Base-by-base conservation (phyloP, 1,284 basidiomycete genomes). In the Trametes pubescens region DNA sequence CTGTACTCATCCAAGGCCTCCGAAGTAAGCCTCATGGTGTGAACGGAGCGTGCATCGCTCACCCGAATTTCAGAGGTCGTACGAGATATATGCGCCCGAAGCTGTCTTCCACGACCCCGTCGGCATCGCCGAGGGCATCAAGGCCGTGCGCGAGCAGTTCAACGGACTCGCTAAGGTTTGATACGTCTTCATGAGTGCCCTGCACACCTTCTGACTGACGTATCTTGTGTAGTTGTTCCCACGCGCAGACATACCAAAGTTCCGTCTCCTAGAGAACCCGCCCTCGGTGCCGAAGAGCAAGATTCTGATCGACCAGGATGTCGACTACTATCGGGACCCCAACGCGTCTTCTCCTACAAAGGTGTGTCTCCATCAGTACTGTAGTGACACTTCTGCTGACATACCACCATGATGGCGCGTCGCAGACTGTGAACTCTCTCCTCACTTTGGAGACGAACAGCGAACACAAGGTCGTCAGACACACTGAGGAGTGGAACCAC, bases 401-500 rank as follows among this genome's bases (percentile, higher is more conserved):
- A n/a, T 14, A 2, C 47, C 5, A 21, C n/a, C n/a, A n/a, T n/a
- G n/a, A n/a, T 13, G 2, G 29, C 4, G 3, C 8, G 38, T 26
- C 38, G 18, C 49, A 82, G 78, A 79, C 77, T 0, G 69, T 84
- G 34, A 84, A 84, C 61, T 83, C 82, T 6, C 74, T 84, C 14
- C 71, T 86, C 44, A 83, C 81, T 0, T 64, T 84, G 57, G 76
- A 80, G 64, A 76, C 81, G 11, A 75, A 84, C 63, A 76, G 76
- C 1, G 62, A 72, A 1, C 73, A 81, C 60, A 74, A 80, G 59
- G 72, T 84, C 29, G 75, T 74, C 22, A 74, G 72, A 24, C 84
- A 84, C 64, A 79, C 76, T 6, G 83, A 84, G 65, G 82, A 84
- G 64, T 84, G 82, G 82, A 73, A 84, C 61, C 83, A 84, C 65